Evolutionary conservation across 495 filamentous ascomycete genomes (phyloP).

Genomic region (Jackrogersella minutella): DNA sequence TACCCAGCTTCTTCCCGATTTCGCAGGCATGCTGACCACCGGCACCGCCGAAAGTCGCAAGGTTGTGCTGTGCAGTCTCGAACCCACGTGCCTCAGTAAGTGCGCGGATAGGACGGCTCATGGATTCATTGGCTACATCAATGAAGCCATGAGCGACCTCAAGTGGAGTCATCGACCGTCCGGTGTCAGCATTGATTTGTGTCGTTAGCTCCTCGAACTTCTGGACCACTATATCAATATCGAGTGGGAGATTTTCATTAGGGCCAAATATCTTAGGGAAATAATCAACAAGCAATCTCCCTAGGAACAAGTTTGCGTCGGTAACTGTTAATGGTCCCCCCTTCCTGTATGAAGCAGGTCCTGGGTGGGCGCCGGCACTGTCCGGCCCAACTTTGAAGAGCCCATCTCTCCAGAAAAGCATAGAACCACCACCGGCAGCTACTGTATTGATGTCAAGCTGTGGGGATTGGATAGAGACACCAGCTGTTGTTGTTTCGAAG

Average conservation of each 20-base stretch:
- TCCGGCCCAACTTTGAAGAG: conserved; percentile 32
- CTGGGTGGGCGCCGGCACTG: conserved; percentile 43
- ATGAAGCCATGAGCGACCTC: conserved; percentile 89
- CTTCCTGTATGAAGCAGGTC: conserved; percentile 49
- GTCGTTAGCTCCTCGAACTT: conserved; percentile 80
- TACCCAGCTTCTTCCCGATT: conserved; percentile 88
- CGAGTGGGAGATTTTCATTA: conserved; percentile 75
- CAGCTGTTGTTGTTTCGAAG: conserved; percentile 95
- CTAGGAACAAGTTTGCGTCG: conserved; percentile 53
- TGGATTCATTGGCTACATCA: conserved; percentile 94
- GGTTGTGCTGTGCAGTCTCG: conserved; percentile 85
- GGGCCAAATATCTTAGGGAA: conserved; percentile 98
- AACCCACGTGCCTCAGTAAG: conserved; percentile 93
- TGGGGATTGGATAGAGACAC: conserved; percentile 92
- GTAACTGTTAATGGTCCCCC: conserved; percentile 51
- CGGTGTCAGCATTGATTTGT: conserved; percentile 74
- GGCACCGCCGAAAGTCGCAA: conserved; percentile 94
- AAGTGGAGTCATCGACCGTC: conserved; percentile 78
- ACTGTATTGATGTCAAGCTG: conserved; percentile 96
- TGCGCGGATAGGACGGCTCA: conserved; percentile 91
- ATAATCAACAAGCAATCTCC: conserved; percentile 83
- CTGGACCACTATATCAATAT: conserved; percentile 75
- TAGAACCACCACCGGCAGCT: conserved; percentile 54
- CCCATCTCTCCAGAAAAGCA: conserved; percentile 39
- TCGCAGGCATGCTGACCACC: conserved; percentile 97